A percentile compares a stretch with the other conserved stretches of the same genome.
These are phyloP conservation scores for Solanum paucissectum DNA, from an alignment of 257 asterid genomes.

Conservation along the genomic window DNA sequence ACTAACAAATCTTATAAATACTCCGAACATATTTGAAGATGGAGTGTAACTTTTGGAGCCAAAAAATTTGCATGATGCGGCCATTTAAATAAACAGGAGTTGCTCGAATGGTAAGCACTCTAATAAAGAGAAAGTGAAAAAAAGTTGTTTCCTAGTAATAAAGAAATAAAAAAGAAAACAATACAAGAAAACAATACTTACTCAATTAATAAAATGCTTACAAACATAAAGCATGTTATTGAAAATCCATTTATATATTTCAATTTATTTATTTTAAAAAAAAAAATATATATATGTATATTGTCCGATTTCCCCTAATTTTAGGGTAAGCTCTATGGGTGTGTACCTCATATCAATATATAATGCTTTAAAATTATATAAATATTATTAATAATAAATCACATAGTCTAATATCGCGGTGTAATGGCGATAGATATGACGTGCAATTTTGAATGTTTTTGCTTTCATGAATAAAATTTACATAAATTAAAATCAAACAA, in stretches of 20 bases:
- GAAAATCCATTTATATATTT: not conserved
- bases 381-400: not conserved
- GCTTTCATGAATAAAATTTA: too few relatives aligned
- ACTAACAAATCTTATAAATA: too few relatives aligned
- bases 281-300: too few relatives aligned
- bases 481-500: too few relatives aligned
- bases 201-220: not conserved
- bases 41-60: not conserved
- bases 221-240: not conserved
- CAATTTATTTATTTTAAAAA: too few relatives aligned
- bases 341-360: too few relatives aligned
- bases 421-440: not conserved
- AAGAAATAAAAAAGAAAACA: too few relatives aligned
- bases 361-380: not conserved
- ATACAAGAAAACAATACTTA: too few relatives aligned
- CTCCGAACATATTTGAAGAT: not conserved
- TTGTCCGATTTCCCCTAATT: not conserved
- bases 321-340: not conserved
- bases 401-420: not conserved
- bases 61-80: accelerated
- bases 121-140: too few relatives aligned
- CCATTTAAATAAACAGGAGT: not conserved
- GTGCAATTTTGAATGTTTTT: too few relatives aligned
- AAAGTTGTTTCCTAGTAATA: too few relatives aligned
- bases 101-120: too few relatives aligned